A percentile compares a stretch with the other conserved stretches of the same genome.
These are phyloP conservation scores for Cladochytrium replicatum DNA, from an alignment of 192 early-diverging fungal genomes.

Conservation along the genomic window DNA sequence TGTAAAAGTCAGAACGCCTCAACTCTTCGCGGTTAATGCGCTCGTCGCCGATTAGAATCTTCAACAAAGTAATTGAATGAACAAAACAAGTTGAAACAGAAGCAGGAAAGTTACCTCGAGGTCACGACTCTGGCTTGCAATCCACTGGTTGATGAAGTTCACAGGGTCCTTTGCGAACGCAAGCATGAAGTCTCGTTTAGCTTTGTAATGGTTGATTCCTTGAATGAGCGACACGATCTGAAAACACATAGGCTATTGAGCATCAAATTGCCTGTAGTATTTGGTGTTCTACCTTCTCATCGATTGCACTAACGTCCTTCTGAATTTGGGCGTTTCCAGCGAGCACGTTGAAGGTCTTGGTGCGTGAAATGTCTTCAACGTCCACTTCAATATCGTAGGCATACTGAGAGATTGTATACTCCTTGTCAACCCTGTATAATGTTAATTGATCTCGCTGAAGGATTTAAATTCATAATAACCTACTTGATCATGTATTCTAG, in stretches of 20 bases:
- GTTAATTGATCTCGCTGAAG: neutral
- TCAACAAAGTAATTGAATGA: conserved; percentile 8
- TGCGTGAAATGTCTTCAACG: conserved; percentile 61
- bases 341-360: conserved; percentile 36
- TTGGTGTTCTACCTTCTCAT: conserved; percentile 49
- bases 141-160: conserved; percentile 86
- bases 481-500: conserved; percentile 84
- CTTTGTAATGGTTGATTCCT: conserved; percentile 76
- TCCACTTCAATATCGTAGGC: conserved; percentile 93
- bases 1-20: conserved; percentile 60
- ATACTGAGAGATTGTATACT: conserved; percentile 57
- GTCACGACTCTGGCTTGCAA: conserved; percentile 86
- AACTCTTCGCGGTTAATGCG: conserved; percentile 67
- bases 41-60: conserved; percentile 65
- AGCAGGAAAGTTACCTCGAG: conserved; percentile 53
- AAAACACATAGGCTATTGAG: no score
- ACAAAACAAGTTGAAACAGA: neutral
- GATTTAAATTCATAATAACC: neutral
- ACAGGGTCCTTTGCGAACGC: conserved; percentile 77
- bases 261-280: neutral
- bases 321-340: conserved; percentile 8
- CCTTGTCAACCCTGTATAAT: conserved; percentile 54
- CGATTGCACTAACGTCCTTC: conserved; percentile 28
- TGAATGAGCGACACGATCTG: conserved; percentile 69
- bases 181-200: conserved; percentile 88